These are phyloP conservation scores for Stephania cephalantha DNA, from an alignment of 164 flowering plant species.

Conservation along the genomic window DNA sequence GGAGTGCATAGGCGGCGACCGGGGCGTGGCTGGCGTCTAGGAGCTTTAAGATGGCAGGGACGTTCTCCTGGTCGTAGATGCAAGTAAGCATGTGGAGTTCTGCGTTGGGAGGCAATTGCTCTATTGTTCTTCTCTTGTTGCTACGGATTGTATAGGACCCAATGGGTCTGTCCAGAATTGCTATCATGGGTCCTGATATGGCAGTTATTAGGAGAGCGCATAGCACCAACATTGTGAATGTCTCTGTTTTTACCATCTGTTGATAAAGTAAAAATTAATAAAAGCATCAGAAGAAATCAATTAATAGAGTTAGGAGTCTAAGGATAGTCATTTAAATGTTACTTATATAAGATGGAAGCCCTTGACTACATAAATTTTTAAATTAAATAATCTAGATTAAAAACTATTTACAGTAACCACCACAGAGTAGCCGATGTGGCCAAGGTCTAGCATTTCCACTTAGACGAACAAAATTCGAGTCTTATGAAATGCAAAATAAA, in stretches of 20 bases:
- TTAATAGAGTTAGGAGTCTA: too few species aligned
- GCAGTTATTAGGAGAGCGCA: not conserved
- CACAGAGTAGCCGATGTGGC: too few species aligned
- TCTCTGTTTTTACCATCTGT: not conserved
- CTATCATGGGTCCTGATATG: not conserved
- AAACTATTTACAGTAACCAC: too few species aligned
- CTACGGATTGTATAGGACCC: constrained; percentile 15
- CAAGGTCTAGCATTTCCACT: too few species aligned
- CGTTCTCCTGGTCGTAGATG: constrained; percentile 38
- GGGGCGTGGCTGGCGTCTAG: constrained; percentile 52
- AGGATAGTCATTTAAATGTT: too few species aligned
- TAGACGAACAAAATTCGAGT: too few species aligned
- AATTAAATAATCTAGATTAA: too few species aligned
- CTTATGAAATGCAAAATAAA: too few species aligned
- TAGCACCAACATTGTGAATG: not conserved
- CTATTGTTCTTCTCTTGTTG: constrained; percentile 45
- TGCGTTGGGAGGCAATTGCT: constrained; percentile 36
- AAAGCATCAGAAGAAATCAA: too few species aligned
- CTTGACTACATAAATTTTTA: too few species aligned
- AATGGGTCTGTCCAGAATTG: constrained; percentile 17
- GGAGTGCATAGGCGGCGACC: constrained; percentile 35
- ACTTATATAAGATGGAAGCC: too few species aligned
- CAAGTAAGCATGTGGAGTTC: constrained; percentile 40
- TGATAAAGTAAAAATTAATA: not conserved
- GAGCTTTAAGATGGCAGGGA: constrained; percentile 37